Evolutionary conservation across 345 rosid genomes (phyloP).

Genomic region (Arabis hirsuta): DNA sequence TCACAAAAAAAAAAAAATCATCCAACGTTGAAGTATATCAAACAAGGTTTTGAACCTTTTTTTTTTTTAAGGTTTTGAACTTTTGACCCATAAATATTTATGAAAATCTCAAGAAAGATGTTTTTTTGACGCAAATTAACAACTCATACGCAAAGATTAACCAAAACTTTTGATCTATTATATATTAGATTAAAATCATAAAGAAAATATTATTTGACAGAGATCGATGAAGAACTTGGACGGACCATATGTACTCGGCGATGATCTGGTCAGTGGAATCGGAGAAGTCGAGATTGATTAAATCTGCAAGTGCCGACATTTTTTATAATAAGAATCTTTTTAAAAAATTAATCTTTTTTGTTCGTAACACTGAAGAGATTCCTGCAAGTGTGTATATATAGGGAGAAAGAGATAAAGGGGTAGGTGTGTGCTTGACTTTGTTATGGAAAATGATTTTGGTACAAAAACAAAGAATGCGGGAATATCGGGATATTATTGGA

Average conservation of each 20-base stretch:
- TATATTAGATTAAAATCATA: not conserved
- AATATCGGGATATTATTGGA: constrained; percentile 37
- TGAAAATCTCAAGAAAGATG: not conserved
- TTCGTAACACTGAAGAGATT: constrained; percentile 19
- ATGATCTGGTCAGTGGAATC: constrained; percentile 65
- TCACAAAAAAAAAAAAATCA: not conserved
- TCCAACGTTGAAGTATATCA: not conserved
- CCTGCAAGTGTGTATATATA: constrained; percentile 26
- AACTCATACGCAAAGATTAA: constrained; percentile 21
- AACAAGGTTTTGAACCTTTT: not conserved
- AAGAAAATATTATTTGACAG: not conserved
- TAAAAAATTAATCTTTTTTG: not conserved
- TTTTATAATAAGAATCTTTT: constrained; percentile 15
- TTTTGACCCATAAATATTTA: not conserved
- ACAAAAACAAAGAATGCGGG: constrained; percentile 6
- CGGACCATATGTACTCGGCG: constrained; percentile 81
- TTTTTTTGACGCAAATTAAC: not conserved
- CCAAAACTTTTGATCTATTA: not conserved
- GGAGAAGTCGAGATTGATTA: constrained; percentile 66
- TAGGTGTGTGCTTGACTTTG: constrained; percentile 36
- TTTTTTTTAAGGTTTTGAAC: not conserved
- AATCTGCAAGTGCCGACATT: constrained; percentile 66
- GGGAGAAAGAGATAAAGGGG: constrained; percentile 13
- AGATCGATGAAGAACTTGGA: not conserved
- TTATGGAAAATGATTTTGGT: constrained; percentile 1